These are phyloP conservation scores for Botryotinia calthae DNA, from an alignment of 2,329 filamentous ascomycete genomes.

Conservation along the genomic window DNA sequence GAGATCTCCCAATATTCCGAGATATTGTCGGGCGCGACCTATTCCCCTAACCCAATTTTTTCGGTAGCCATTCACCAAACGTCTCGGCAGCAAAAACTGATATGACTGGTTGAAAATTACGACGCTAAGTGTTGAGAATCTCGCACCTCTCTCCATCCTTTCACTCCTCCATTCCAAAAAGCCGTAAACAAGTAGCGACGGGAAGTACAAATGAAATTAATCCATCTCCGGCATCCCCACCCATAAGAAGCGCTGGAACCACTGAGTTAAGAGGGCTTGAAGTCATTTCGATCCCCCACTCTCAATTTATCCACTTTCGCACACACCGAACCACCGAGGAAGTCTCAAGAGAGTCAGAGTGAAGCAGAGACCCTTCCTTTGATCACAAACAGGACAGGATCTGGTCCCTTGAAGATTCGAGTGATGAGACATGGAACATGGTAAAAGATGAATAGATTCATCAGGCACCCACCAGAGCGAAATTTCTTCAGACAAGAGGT, in stretches of 20 bases:
- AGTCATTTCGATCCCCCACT: not conserved
- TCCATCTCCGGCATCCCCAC: not conserved
- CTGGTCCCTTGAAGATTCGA: not conserved
- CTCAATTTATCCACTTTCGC: not conserved
- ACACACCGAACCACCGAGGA: not conserved
- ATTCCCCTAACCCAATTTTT: not conserved
- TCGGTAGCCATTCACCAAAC: not conserved
- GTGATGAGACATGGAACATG: not conserved
- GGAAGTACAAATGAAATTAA: not conserved
- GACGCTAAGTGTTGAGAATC: not conserved
- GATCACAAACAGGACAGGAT: not conserved
- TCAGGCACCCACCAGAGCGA: not conserved
- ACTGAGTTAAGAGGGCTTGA: not conserved
- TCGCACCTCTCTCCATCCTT: not conserved
- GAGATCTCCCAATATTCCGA: not conserved
- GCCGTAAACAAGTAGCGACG: not conserved
- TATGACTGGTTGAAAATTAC: not conserved
- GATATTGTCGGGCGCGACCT: not conserved
- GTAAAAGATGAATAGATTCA: not conserved
- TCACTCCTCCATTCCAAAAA: not conserved
- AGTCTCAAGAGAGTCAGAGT: not conserved
- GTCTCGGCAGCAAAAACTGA: not conserved
- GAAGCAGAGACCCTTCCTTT: not conserved
- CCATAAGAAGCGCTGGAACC: constrained; percentile 6
- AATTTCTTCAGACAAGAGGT: not conserved